Base-by-base conservation (phyloP, 257 asterid genomes). In the Cinchona pubescens region DNA sequence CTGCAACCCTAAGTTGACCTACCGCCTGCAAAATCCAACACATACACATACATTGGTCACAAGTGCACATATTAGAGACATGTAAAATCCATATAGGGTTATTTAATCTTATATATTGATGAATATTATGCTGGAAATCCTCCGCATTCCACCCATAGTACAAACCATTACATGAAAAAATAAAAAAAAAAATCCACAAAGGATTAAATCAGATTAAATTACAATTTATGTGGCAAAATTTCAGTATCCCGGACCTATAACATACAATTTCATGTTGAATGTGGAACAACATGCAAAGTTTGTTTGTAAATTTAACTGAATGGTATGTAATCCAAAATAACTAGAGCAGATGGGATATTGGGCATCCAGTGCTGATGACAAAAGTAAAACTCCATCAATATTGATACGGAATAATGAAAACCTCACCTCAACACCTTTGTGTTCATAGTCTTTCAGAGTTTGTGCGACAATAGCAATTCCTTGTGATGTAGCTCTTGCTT, bases 1-100 rank as follows among this genome's bases (percentile, higher is more conserved):
- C 98, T 7, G 97, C 98, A 81, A 94, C 75, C 83, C 90, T 88
- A 78, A 94, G 74, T n/a, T n/a, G n/a, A 80, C 97, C 90, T 67
- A 97, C 97, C 23, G 98, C 98, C 98, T 93, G 87, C 76, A 85
- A 80, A 81, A 51, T 21, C 27, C 60, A 45, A 42, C 58, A 62
- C 69, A 49, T 12, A 42, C 58, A 62, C 69, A 49, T 12, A 6
- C 11, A 60, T 35, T 14, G 23, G 27, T 38, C 49, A 14, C 8
- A 25, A n/a, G 35, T 19, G 29, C 56, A 55, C 32, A 53, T 6
- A 16, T 12, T 67, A 19, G n/a, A 34, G 49, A 45, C 14, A n/a
- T 23, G 53, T 21, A 19, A 10, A 65, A 45, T 2, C 69, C 18
- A 29, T 38, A 11, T 34, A n/a, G 27, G n/a, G 25, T 3, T 2